Base-by-base conservation (phyloP, 1,284 basidiomycete genomes). In the Cutaneotrichosporon spelunceum region DNA sequence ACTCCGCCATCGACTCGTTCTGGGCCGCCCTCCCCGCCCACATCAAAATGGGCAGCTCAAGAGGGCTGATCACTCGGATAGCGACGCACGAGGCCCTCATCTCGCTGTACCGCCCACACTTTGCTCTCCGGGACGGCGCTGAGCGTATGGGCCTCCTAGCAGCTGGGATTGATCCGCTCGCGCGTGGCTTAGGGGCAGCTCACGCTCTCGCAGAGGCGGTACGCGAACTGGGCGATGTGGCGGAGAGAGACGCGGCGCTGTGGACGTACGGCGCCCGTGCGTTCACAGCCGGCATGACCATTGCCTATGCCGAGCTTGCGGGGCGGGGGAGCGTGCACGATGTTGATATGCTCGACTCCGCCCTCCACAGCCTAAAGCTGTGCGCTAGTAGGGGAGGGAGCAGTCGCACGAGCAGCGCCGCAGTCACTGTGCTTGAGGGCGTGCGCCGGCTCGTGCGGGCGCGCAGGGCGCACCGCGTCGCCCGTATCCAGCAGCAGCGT, bases 21-120 rank as follows among this genome's bases (percentile, higher is more conserved):
- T 29, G 29, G 16, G 39, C 23, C 13, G 9, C 21, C 9, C 42
- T 33, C 14, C 39, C 57, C 10, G 7, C 34, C 10, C 34, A 53
- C 30, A 21, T 44, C 13, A 47, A 19, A 8, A 1, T 30, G 67
- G 75, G 45, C 23, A 79, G 30, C 68, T 76, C 53, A 67, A 72
- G 27, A 68, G 66, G 49, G 62, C 77, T 42, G 59, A 64, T 57
- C 68, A 72, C 52, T 61, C 67, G 61, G 4, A 70, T 47, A 10
- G 39, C 27, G 21, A 26, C 29, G 26, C 48, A 49, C 48, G 48
- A 49, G 7, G 16, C 26, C 48, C 27, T 49, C 26, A 27, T 49
- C 4, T 4, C 26, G 26, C 48, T 49, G 2, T 49, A 49, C 48
- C 48, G 48, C 11, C 48, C 48, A 13, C 27, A 49, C 48, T 49